Evolutionary conservation across 768 basidiomycete species (phyloP).

Genomic region (Kwoniella mangroviensis): DNA sequence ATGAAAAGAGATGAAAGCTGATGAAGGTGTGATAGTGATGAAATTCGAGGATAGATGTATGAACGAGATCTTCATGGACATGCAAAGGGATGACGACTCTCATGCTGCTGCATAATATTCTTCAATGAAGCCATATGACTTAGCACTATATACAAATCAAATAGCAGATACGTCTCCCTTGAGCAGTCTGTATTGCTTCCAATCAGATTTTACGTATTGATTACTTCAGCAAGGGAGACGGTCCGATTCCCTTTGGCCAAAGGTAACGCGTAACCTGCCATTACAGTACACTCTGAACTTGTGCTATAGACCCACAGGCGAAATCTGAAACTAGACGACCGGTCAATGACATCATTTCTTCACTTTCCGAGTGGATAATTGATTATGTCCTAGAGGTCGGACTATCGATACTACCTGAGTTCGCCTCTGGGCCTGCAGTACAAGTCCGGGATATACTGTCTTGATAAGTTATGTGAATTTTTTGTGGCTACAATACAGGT

Average conservation of each 20-base stretch:
- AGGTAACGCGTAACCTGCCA: constrained; percentile 1
- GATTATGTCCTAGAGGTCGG: background rate
- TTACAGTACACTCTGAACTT: background rate
- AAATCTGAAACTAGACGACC: background rate
- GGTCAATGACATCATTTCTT: background rate
- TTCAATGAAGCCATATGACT: too few relatives aligned
- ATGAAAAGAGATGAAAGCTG: background rate
- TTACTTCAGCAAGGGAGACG: background rate
- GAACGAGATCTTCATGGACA: too few relatives aligned
- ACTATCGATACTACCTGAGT: background rate
- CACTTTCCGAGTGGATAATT: background rate
- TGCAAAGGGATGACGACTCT: too few relatives aligned
- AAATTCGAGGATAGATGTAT: background rate
- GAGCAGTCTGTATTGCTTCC: background rate
- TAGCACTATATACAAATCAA: too few relatives aligned
- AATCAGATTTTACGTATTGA: background rate
- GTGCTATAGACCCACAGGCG: background rate
- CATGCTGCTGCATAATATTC: too few relatives aligned
- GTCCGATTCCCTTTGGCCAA: background rate
- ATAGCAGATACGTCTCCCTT: background rate
- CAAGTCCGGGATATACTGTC: background rate
- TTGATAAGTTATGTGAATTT: background rate
- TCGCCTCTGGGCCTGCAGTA: background rate
- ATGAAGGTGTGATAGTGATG: background rate
- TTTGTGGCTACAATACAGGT: background rate